phyloP scores from a whole-genome alignment of 164 flowering plant genomes.

The Sextonia rubra region DNA sequence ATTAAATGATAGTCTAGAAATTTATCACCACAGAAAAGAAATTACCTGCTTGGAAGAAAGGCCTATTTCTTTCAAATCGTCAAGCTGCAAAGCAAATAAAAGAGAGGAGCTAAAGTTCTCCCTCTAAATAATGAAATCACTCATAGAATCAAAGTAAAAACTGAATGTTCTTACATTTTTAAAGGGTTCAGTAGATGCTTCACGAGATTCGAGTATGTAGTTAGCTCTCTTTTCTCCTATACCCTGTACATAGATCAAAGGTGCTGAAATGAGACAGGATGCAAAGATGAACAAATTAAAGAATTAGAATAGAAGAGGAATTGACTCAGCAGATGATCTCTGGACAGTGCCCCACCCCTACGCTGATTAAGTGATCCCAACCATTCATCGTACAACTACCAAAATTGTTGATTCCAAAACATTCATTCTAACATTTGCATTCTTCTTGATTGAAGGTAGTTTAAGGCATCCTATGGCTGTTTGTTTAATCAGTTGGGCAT shows the following conservation, averaged over 20 bases:
- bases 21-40: background rate
- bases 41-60: constrained; percentile 67
- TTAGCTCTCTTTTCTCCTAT: constrained; percentile 80
- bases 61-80: constrained; percentile 60
- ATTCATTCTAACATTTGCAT: background rate
- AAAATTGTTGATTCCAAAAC: background rate
- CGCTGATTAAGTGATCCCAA: background rate
- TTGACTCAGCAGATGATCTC: no score
- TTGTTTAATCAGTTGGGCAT: background rate
- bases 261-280: background rate
- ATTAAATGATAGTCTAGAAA: background rate
- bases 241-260: constrained; percentile 34
- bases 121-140: background rate
- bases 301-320: background rate
- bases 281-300: background rate
- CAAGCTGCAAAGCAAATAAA: constrained; percentile 41
- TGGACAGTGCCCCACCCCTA: no score
- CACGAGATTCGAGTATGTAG: constrained; percentile 58
- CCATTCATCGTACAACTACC: background rate
- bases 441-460: background rate
- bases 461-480: background rate
- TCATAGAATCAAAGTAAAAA: background rate
- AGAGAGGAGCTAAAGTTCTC: background rate
- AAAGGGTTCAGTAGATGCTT: constrained; percentile 60
- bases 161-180: constrained; percentile 40